Evolutionary conservation across 2,329 filamentous ascomycete genomes (phyloP), one percentile per base, ranked within the genome.

Genomic region (Anisogramma anomala): DNA sequence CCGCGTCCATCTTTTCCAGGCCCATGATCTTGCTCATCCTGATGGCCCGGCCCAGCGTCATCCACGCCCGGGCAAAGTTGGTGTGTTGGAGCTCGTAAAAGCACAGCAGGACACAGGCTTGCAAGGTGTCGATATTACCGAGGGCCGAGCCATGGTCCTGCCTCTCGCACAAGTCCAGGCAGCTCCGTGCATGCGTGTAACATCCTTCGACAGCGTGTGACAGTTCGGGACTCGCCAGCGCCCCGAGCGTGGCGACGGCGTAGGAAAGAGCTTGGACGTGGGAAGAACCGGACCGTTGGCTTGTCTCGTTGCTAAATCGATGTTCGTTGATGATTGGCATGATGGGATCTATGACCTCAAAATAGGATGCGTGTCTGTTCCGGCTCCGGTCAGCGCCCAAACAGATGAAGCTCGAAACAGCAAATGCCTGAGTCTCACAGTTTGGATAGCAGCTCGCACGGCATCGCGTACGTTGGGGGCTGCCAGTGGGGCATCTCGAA

Each of bases 171-270:
- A 25, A 9, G 22, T 23, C 22, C 5, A 23, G 22, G 22, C 5
- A 9, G 5, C 9, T 9, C 9, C 22, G 22, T 5, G 22, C 5
- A 5, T 23, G 5, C 22, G 5, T 5, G 22, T 23, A 23, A 9
- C 22, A 23, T 9, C 9, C 9, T 5, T 23, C 22, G 5, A 5
- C 9, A 9, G 22, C 9, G 9, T 5, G 9, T 5, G 22, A 5
- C 14, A 52, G 64, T 26, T 57, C 52, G 25, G 57, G 53, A 41
- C 60, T 57, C 15, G 53, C 47, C 17, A 54, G 48, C 1, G 52
- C 44, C 18, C 48, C 49, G 20, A 36, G 11, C 11, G 33, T 9
- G 4, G 33, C 33, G 19, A 36, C 14, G 20, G 33, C 33, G 15
- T 36, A 36, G 14, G 33, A 36, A 4, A 36, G 33, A 13, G 33